Base-by-base conservation (phyloP, 78 protist species). In the Guillardia theta region DNA sequence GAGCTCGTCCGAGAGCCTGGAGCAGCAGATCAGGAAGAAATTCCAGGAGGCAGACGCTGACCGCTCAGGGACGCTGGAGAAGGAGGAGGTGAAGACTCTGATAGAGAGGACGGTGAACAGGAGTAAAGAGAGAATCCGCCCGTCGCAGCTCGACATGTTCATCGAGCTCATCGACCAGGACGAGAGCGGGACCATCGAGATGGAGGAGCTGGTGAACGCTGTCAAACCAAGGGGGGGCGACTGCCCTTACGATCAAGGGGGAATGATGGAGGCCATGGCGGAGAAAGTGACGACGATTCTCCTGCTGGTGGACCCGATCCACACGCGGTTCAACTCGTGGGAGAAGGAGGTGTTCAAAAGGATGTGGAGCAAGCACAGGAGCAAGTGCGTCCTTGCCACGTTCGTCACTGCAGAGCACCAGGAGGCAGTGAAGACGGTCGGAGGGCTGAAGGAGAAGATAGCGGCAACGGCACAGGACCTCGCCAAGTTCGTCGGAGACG, bases 311-410 rank as follows among this genome's bases (percentile, higher is more conserved):
- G 83, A 70, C 83, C 9, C 22, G 36, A 36, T 36, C 27, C 83
- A 70, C 83, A 33, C 83, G 83, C 83, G 83, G n/a, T 70, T 70
- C 83, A 70, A 70, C 83, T 43, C 41, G 41, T 70, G 83, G 83
- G 83, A 70, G 41, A 70, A 33, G 83, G 33, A 33, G 8, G 1
- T 70, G n/a, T 36, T 70, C 83, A 12, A 24, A 43, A 12, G 4
- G 41, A 24, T 70, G 45, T 43, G 36, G 46, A 22, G 45, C 45
- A 33, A 24, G 83, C 6, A 33, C 6, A 1, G 83, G n/a, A 4
- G 6, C 83, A 70, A 70, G 83, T 10, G n/a, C 41, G 10, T 33
- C 45, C 36, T 70, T 6, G 83, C 83, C 46, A 22, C 83, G 41
- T 70, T 24, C 41, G 83, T 70, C 4, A 22, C 83, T 12, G 83